Conservation (phyloP, 78 protist species). For the Trichosphaerium sp. region DNA sequence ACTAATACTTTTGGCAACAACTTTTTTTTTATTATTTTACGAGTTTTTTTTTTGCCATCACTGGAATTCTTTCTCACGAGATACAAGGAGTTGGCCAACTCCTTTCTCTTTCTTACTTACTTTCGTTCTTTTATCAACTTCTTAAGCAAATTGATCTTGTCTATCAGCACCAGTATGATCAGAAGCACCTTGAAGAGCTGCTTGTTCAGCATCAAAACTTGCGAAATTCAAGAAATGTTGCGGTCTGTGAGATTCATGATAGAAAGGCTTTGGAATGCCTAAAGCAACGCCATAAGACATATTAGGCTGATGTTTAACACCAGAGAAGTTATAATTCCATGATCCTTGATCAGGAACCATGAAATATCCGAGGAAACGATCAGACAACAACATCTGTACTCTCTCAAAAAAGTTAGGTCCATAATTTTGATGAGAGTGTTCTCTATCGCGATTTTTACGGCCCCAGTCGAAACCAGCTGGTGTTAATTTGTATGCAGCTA, state of each 20-base stretch:
- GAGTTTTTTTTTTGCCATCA: too few species aligned
- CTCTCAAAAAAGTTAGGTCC: conserved; percentile 76
- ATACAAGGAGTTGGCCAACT: too few species aligned
- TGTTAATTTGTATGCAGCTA: conserved; percentile 89
- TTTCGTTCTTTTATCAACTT: too few species aligned
- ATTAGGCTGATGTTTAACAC: conserved; percentile 68
- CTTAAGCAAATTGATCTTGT: too few species aligned
- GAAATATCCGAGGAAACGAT: conserved; percentile 76
- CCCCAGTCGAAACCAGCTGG: conserved; percentile 95
- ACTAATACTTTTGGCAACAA: too few species aligned
- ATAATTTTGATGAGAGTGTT: conserved; percentile 72
- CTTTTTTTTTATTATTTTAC: too few species aligned
- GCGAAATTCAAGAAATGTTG: conserved; percentile 80
- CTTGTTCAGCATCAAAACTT: too few species aligned
- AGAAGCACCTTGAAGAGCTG: too few species aligned
- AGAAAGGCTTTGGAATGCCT: conserved; percentile 87
- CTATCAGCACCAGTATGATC: too few species aligned
- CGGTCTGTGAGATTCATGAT: conserved; percentile 96
- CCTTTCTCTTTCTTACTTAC: too few species aligned
- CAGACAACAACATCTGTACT: conserved; percentile 92
- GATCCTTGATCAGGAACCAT: conserved; percentile 89
- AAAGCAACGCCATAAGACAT: conserved; percentile 88
- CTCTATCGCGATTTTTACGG: conserved; percentile 56
- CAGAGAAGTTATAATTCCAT: conserved; percentile 98
- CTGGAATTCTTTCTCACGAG: too few species aligned